Conservation (phyloP, 352 stramenopile genomes). For the Globisporangium paroecandrum region DNA sequence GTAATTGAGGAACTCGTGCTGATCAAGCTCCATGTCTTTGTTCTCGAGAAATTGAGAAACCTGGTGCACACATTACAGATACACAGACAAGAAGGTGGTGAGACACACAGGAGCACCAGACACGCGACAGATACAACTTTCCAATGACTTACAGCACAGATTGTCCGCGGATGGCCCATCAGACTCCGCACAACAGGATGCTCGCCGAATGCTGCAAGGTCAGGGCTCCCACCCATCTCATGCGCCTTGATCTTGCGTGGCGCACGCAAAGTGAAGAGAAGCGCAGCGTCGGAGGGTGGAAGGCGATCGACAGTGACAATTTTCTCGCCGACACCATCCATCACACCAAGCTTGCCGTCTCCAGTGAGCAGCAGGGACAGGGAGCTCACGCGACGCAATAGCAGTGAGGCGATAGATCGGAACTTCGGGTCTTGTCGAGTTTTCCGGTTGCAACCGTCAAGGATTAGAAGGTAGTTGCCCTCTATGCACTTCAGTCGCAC, state of each 20-base stretch:
- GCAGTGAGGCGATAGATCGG: slow-evolving; percentile 36
- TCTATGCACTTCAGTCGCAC: slow-evolving; percentile 46
- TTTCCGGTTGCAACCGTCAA: slow-evolving; percentile 70
- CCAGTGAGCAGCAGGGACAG: slow-evolving; percentile 64
- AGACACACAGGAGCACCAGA: neutral
- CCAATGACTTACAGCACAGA: slow-evolving; percentile 49
- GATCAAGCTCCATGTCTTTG: slow-evolving; percentile 82
- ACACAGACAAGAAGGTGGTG: neutral
- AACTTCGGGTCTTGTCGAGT: slow-evolving; percentile 46
- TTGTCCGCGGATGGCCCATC: slow-evolving; percentile 60
- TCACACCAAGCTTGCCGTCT: slow-evolving; percentile 65
- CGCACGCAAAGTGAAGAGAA: slow-evolving; percentile 74
- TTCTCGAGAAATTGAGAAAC: slow-evolving; percentile 79
- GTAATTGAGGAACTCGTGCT: slow-evolving; percentile 77
- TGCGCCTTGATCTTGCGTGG: slow-evolving; percentile 72
- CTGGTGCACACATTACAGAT: slow-evolving; percentile 12
- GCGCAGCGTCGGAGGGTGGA: slow-evolving; percentile 57
- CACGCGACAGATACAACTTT: neutral
- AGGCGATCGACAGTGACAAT: slow-evolving; percentile 65
- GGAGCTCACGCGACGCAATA: slow-evolving; percentile 64
- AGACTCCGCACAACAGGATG: slow-evolving; percentile 64
- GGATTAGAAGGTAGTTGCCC: slow-evolving; percentile 59
- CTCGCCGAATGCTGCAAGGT: slow-evolving; percentile 56
- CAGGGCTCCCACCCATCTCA: slow-evolving; percentile 71
- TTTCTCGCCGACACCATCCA: slow-evolving; percentile 81